Evolutionary conservation across 192 early-diverging fungal genomes (phyloP).

Genomic region (Backusella morwellensis): DNA sequence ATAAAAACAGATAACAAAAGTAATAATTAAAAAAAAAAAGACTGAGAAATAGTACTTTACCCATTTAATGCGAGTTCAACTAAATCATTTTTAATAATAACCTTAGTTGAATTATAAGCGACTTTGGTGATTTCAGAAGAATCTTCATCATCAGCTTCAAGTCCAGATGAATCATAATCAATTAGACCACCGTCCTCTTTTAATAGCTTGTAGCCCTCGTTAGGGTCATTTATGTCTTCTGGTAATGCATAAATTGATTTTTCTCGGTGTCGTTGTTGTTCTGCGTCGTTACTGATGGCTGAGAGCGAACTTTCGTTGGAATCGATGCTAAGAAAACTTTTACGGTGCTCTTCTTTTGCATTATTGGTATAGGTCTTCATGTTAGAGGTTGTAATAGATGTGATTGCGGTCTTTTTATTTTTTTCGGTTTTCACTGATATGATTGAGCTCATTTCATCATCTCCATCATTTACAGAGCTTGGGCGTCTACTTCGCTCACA

Average conservation of each 20-base stretch:
- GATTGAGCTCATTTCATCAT: background rate
- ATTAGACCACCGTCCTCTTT: constrained; percentile 4
- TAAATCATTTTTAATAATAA: constrained; percentile 7
- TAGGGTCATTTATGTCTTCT: background rate
- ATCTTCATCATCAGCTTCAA: background rate
- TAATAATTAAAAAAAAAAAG: background rate
- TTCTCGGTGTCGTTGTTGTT: background rate
- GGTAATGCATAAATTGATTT: constrained; percentile 1
- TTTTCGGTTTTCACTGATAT: background rate
- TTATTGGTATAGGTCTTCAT: background rate
- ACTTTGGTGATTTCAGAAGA: background rate
- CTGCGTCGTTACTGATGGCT: background rate
- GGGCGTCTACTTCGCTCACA: background rate
- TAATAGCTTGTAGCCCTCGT: background rate
- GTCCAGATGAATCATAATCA: background rate
- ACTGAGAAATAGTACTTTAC: background rate
- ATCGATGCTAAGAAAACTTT: background rate
- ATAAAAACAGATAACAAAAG: constrained; percentile 6
- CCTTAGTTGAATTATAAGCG: background rate
- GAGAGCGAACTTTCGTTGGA: background rate
- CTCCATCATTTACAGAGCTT: background rate
- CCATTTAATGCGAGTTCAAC: constrained; percentile 23
- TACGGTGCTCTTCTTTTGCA: background rate
- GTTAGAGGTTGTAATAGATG: background rate
- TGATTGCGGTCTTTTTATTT: background rate